Evolutionary conservation across 1,284 basidiomycete genomes (phyloP).

Genomic region (Hemileia vastatrix): DNA sequence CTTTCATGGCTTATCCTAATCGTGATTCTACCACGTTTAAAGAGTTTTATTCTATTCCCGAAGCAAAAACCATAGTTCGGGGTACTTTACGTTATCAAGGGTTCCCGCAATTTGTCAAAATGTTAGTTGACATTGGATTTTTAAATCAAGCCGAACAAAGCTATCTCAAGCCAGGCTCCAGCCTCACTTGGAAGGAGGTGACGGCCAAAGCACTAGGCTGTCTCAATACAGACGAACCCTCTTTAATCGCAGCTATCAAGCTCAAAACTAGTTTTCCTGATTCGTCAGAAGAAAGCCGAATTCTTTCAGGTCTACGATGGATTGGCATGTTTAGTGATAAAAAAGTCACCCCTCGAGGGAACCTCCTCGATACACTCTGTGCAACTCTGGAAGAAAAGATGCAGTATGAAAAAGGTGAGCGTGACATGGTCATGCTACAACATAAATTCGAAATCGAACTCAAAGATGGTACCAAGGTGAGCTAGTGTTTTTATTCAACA

Average conservation of each 20-base stretch:
- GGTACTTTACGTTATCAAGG: conserved; percentile 95
- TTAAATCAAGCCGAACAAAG: conserved; percentile 66
- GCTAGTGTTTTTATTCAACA: conserved; percentile 35
- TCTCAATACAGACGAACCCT: conserved; percentile 61
- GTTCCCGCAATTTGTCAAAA: conserved; percentile 93
- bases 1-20: conserved; percentile 96
- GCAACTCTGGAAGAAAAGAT: conserved; percentile 81
- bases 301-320: conserved; percentile 81
- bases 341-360: conserved; percentile 59
- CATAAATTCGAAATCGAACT: conserved; percentile 90
- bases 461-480: conserved; percentile 64
- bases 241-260: conserved; percentile 63
- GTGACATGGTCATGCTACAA: conserved; percentile 93
- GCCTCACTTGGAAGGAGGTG: conserved; percentile 66
- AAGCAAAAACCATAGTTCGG: conserved; percentile 82
- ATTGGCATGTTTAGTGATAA: conserved; percentile 79
- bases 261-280: conserved; percentile 62
- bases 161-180: conserved; percentile 59
- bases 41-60: conserved; percentile 77
- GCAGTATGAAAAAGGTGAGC: conserved; percentile 80
- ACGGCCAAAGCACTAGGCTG: conserved; percentile 69
- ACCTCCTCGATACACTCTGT: conserved; percentile 89
- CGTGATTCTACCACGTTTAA: conserved; percentile 82
- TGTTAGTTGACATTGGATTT: conserved; percentile 80
- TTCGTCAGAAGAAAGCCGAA: conserved; percentile 59